Percentiles rank a stretch among this genome's conserved stretches.
These are phyloP conservation scores for Cyberlindnera maclurae DNA, from an alignment of 805 yeast species.

Conservation along the genomic window DNA sequence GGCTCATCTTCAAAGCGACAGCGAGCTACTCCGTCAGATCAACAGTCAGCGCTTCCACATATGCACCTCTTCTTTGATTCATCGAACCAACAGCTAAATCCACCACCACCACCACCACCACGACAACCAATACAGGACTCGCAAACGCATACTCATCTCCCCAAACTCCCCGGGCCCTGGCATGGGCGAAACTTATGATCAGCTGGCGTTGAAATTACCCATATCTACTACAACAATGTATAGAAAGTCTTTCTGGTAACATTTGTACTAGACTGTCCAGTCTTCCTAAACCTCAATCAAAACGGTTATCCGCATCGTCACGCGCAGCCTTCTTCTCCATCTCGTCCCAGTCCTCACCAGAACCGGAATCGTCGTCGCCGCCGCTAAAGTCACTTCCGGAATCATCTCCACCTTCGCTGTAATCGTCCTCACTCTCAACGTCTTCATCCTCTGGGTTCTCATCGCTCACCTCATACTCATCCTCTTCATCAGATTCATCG, in stretches of 20 bases:
- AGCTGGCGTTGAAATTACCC: no score
- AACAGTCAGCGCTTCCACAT: no score
- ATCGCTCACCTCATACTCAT: conserved; percentile 39
- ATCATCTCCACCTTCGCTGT: conserved; percentile 29
- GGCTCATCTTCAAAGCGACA: no score
- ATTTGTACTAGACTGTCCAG: no score
- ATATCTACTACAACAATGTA: no score
- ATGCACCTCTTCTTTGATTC: background rate
- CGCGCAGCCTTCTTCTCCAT: conserved; percentile 23
- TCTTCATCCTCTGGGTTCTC: conserved; percentile 37
- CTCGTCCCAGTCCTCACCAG: conserved; percentile 30
- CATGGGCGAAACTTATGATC: no score
- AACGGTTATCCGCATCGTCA: conserved; percentile 35
- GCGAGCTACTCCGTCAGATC: no score
- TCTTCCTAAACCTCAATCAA: conserved; percentile 32
- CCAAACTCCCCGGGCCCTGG: no score
- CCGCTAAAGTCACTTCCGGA: conserved; percentile 29
- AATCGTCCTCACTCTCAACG: conserved; percentile 30
- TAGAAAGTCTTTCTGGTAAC: no score
- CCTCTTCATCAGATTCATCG: conserved; percentile 59
- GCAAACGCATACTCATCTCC: no score
- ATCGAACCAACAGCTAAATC: background rate
- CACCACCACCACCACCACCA: conserved; percentile 4
- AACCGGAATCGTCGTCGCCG: conserved; percentile 33
- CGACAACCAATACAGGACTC: no score